A percentile compares a stretch with the other conserved stretches of the same genome.
Conservation (phyloP, 2,329 filamentous ascomycete species). For the Paecilomyces dactylethromorphus region DNA sequence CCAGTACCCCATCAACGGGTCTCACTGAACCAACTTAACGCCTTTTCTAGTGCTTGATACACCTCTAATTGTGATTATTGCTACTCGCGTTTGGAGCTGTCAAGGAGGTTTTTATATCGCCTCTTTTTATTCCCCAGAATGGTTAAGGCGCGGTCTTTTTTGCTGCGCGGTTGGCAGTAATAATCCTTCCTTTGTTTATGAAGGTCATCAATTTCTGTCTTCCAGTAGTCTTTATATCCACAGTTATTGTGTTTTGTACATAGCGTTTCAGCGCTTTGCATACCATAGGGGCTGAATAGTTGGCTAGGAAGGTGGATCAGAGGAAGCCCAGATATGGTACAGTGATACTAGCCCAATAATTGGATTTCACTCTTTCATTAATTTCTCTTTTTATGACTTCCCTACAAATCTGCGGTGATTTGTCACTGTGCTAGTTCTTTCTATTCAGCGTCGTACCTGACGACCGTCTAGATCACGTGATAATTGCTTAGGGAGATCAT, state of each 20-base stretch:
- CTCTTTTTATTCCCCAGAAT: neutral
- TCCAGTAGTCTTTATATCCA: neutral
- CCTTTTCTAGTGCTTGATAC: constrained; percentile 14
- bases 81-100: neutral
- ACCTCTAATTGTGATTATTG: neutral
- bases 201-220: neutral
- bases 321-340: neutral
- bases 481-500: neutral
- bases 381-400: neutral
- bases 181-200: neutral
- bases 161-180: neutral
- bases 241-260: neutral
- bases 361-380: neutral
- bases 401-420: neutral
- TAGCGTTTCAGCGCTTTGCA: neutral
- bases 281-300: neutral
- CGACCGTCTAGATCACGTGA: neutral
- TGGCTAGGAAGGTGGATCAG: neutral
- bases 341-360: neutral
- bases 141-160: neutral
- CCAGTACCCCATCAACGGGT: constrained; percentile 10
- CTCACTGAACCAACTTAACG: constrained; percentile 12
- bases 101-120: neutral
- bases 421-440: too few species aligned
- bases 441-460: neutral